A percentile compares a stretch with the other conserved stretches of the same genome.
These are phyloP conservation scores for Diutina rugosa DNA, from an alignment of 1,139 yeast genomes.

Conservation along the genomic window DNA sequence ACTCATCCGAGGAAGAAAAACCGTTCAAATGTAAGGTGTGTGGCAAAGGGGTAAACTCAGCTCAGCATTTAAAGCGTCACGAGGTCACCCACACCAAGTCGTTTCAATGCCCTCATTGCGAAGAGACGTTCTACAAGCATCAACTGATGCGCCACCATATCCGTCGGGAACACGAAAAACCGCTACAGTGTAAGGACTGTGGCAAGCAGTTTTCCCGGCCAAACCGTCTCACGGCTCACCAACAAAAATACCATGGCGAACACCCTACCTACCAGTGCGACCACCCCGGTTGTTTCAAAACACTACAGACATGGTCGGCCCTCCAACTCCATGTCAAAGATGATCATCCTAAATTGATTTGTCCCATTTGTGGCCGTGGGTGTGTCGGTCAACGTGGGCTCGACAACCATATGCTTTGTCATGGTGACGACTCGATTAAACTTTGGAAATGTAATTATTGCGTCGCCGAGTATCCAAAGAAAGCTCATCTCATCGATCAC, in stretches of 20 bases:
- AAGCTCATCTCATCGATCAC: slow-evolving; percentile 22
- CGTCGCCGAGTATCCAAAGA: slow-evolving; percentile 22
- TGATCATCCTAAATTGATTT: slow-evolving; percentile 59
- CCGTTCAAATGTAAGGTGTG: slow-evolving; percentile 71
- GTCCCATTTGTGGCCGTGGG: slow-evolving; percentile 56
- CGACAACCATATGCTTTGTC: slow-evolving; percentile 52
- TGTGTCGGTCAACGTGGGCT: slow-evolving; percentile 68
- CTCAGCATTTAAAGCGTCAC: slow-evolving; percentile 77
- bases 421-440: slow-evolving; percentile 39
- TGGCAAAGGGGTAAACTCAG: slow-evolving; percentile 70
- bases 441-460: slow-evolving; percentile 54
- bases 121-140: slow-evolving; percentile 60
- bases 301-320: slow-evolving; percentile 67
- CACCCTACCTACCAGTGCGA: slow-evolving; percentile 51
- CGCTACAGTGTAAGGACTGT: slow-evolving; percentile 44
- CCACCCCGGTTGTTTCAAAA: slow-evolving; percentile 41
- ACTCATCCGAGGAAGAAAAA: slow-evolving; percentile 39
- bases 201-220: slow-evolving; percentile 49
- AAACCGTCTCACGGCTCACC: slow-evolving; percentile 47
- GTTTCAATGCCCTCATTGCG: slow-evolving; percentile 55
- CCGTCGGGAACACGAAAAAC: slow-evolving; percentile 43
- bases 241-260: slow-evolving; percentile 43
- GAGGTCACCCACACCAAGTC: slow-evolving; percentile 67
- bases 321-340: slow-evolving; percentile 60
- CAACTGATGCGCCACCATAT: slow-evolving; percentile 69